phyloP scores from a whole-genome alignment of 2,329 filamentous ascomycete species.

The Ascochyta koolunga region DNA sequence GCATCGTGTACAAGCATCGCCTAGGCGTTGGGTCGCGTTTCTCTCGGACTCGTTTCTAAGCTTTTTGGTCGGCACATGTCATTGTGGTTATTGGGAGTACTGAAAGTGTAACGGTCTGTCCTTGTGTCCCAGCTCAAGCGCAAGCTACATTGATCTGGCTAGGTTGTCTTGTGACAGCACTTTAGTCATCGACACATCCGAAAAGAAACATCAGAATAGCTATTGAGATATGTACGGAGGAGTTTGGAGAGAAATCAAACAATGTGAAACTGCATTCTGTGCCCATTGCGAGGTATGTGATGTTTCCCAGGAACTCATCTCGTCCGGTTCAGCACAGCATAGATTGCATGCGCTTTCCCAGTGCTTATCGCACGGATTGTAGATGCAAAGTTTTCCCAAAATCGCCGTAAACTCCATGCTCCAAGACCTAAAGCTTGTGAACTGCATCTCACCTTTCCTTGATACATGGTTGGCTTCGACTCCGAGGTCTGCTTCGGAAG shows the following conservation, averaged over 20 bases:
- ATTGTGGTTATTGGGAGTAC: neutral
- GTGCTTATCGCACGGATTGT: neutral
- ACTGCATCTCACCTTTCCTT: neutral
- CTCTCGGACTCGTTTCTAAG: conserved; percentile 2
- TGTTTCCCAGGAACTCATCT: neutral
- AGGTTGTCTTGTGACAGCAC: neutral
- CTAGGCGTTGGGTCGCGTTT: conserved; percentile 19
- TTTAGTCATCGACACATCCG: neutral
- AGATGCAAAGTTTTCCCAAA: neutral
- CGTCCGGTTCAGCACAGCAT: neutral
- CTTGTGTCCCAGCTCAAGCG: neutral
- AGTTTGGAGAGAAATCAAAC: conserved; percentile 10
- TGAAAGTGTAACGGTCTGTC: neutral
- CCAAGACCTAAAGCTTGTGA: neutral
- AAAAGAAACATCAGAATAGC: conserved; percentile 2
- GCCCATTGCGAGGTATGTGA: neutral
- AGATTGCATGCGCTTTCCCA: neutral
- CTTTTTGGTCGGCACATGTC: conserved; percentile 4
- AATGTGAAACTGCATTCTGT: conserved; percentile 7
- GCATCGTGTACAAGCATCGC: conserved; percentile 23
- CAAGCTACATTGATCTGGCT: neutral
- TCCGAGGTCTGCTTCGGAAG: neutral
- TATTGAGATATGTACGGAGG: conserved; percentile 3
- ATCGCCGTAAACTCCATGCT: conserved; percentile 15
- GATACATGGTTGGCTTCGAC: neutral